Conservation (phyloP, 768 basidiomycete genomes). For the Scleroderma citrinum region DNA sequence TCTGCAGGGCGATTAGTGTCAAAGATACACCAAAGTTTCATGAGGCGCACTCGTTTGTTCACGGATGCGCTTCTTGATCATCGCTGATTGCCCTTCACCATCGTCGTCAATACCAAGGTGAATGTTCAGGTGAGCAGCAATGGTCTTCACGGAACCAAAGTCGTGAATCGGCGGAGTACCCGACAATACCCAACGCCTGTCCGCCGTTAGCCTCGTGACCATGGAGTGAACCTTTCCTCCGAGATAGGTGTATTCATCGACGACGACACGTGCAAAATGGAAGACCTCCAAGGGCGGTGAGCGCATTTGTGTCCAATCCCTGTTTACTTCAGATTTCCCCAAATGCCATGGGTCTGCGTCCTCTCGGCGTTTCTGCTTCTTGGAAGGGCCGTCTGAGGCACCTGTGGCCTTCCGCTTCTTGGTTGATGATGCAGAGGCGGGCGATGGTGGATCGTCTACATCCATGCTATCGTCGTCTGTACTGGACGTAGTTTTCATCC, state of each 20-base stretch:
- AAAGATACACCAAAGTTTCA: not conserved
- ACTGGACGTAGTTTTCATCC: slow-evolving; percentile 28
- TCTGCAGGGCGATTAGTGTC: slow-evolving; percentile 38
- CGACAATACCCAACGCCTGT: slow-evolving; percentile 91
- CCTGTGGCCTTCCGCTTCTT: slow-evolving; percentile 41
- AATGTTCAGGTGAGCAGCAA: slow-evolving; percentile 81
- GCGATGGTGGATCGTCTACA: slow-evolving; percentile 42
- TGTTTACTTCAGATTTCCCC: slow-evolving; percentile 49
- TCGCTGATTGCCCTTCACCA: slow-evolving; percentile 66
- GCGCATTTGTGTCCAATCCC: slow-evolving; percentile 74
- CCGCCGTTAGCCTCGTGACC: slow-evolving; percentile 69
- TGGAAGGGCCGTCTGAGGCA: slow-evolving; percentile 32
- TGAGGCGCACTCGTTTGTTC: slow-evolving; percentile 70
- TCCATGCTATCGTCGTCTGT: slow-evolving; percentile 47
- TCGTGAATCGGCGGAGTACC: slow-evolving; percentile 92
- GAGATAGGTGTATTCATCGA: slow-evolving; percentile 94
- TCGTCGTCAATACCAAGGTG: slow-evolving; percentile 92
- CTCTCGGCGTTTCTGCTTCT: slow-evolving; percentile 59
- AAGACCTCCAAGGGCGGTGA: slow-evolving; percentile 89
- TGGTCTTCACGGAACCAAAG: slow-evolving; percentile 86
- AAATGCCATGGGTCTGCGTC: slow-evolving; percentile 77
- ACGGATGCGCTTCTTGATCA: slow-evolving; percentile 72
- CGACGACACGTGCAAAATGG: slow-evolving; percentile 81
- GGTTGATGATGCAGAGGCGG: slow-evolving; percentile 30
- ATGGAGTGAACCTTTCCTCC: slow-evolving; percentile 74